Conservation (phyloP, 2,329 filamentous ascomycete species). For the Tolypocladium paradoxum region DNA sequence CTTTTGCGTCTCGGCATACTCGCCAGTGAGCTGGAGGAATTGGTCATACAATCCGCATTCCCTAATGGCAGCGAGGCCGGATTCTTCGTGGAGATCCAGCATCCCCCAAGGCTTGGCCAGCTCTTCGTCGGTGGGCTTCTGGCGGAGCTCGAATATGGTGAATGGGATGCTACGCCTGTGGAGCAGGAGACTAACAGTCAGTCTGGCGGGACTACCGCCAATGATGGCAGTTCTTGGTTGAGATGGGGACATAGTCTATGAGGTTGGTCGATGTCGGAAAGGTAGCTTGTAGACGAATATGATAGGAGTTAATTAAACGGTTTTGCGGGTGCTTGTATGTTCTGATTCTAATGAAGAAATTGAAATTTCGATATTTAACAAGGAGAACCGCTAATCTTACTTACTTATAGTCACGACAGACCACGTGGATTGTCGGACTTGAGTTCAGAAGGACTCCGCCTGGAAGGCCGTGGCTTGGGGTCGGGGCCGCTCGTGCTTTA, state of each 20-base stretch:
- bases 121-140: slow-evolving; percentile 14
- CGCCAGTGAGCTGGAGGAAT: slow-evolving; percentile 27
- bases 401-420: not conserved
- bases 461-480: not conserved
- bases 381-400: not conserved
- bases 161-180: slow-evolving; percentile 22
- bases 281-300: not conserved
- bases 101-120: slow-evolving; percentile 24
- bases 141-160: slow-evolving; percentile 23
- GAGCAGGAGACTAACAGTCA: slow-evolving; percentile 35
- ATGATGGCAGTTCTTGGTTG: slow-evolving; percentile 27
- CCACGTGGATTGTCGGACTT: not conserved
- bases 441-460: not conserved
- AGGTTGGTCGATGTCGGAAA: slow-evolving; percentile 12
- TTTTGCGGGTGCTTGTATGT: not conserved
- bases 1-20: slow-evolving; percentile 7
- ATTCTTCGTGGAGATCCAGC: slow-evolving; percentile 36
- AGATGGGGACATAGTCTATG: not conserved
- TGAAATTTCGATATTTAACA: too few relatives aligned
- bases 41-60: slow-evolving; percentile 31
- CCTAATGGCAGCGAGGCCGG: slow-evolving; percentile 31
- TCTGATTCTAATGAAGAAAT: not conserved
- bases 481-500: not conserved
- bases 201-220: slow-evolving; percentile 32
- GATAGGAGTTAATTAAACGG: too few relatives aligned